Evolutionary conservation across 129 eudicot genomes (phyloP), one percentile per base, ranked within the genome.

Genomic region (Pittosporum tobira): DNA sequence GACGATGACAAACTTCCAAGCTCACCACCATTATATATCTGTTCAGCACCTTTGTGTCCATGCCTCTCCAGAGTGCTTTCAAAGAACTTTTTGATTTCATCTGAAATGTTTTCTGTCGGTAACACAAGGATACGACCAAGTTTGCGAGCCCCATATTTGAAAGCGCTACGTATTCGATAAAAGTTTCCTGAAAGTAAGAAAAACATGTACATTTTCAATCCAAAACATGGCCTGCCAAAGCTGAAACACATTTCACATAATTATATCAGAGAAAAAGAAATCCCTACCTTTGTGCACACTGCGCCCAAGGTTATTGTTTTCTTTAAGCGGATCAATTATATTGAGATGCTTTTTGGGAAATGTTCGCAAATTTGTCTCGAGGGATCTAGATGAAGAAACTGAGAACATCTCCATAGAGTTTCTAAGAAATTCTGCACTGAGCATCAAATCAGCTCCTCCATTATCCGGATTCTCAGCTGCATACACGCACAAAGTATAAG

Each of bases 241-340:
- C 24, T 9, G 25, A 28, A n/a, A 18, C 10, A 5, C 24, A 23
- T 9, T 26, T 15, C 23, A 42, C 9, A n/a, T n/a, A n/a, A 29
- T 23, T 20, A 8, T 29, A 28, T 29, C 34, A 27, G 25, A 14
- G 2, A 18, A 57, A 26, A 15, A 26, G n/a, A 8, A 38, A 18
- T 11, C n/a, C 47, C 48, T 59, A 88, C 96, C 94, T 79, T 54
- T 65, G 68, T 67, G 25, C 51, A 93, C 81, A 62, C 99, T 84
- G 65, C 96, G 94, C 11, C 99, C 99, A 48, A 93, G 84, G 71
- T 93, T 93, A 72, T 93, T 93, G 67, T 50, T 79, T 51, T 52
- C 88, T 60, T 80, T 93, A 54, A 93, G 63, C 6, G 99, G 96
- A 68, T 93, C 99, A 20, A 87, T 59, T 15, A 93, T 87, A 70